Evolutionary conservation across 345 rosid species (phyloP), one percentile per base, ranked within the genome.

Genomic region (Citrus hindsii): DNA sequence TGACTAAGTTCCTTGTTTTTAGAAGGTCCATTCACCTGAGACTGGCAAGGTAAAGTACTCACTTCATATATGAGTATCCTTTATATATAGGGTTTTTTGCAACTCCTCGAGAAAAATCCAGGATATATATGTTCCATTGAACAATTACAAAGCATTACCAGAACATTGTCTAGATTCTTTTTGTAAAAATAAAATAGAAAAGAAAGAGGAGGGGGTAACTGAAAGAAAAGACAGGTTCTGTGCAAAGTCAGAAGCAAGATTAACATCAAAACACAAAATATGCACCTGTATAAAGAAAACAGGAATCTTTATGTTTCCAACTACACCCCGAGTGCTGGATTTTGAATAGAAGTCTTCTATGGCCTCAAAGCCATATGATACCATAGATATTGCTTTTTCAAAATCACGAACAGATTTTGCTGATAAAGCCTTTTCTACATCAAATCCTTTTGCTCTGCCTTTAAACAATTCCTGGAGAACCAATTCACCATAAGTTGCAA

Each of bases 231-330:
- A 38, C 38, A 14, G 55, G 35, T 61, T 21, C 19, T 35, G 38
- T 35, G 66, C 66, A 63, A 56, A 76, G 61, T 56, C 16, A 24
- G 70, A 73, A 59, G 67, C 58, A 79, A 46, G 56, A 74, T 67
- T 18, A 60, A 42, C 7, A 77, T 13, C 30, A 72, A 79, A 84
- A 46, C 6, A 71, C 63, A 60, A 55, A 69, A 75, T 10, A 68
- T 28, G 71, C 79, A 95, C 99, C 98, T 95, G 98, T 78, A 95
- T 91, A 81, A 88, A 95, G 66, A 95, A 98, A 85, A 93, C 89
- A 18, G 99, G 99, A 87, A 95, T 83, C 91, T 93, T 93, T 76
- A 95, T 86, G 79, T 91, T 84, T 81, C 90, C 91, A 80, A 92
- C 89, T 75, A 88, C 81, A 79, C 76, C 82, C 62, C 89, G 86